Evolutionary conservation across 345 rosid species (phyloP), one percentile per base, ranked within the genome.

Genomic region (Eucalyptus polyanthemos): DNA sequence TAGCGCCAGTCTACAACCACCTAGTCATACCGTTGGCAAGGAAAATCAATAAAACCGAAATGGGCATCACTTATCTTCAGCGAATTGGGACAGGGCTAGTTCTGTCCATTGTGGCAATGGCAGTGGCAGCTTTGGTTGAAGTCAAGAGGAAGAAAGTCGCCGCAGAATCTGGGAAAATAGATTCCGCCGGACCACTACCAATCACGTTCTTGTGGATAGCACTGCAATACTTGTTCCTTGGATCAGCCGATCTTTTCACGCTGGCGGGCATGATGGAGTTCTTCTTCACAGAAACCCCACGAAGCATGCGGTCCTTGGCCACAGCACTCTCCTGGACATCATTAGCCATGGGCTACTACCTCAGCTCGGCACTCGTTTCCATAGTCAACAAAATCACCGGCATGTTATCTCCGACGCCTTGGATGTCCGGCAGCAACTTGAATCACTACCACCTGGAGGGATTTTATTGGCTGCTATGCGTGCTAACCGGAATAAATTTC

Each of bases 291-390:
- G 99, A 96, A 89, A 97, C 98, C 51, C 97, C 98, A 25, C 87
- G 89, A 40, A 92, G 96, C 88, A 97, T 96, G 99, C 94, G 99
- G 89, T 97, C 99, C 37, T 93, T 97, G 91, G 96, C 99, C 53
- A 97, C 97, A 25, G 94, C 99, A 21, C 95, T 97, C 80, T 97
- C 99, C 11, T 96, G 99, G 99, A 94, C 96, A n/a, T 97, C 99
- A 42, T 93, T 96, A 50, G 97, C 99, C 24, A 95, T 96, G 96
- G 99, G 99, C 49, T 96, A 96, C 92, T 97, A 96, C 89, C 90
- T 96, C 89, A 97, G 99, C 91, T 95, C 99, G 11, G 96, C 94
- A 91, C 95, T 97, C 12, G 94, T 96, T 19, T 93, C 95, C 37
- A 31, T 93, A 29, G 95, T 96, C 50, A 96, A 96, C 86, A 81